A percentile compares a stretch with the other conserved stretches of the same genome.
Evolutionary conservation across 805 yeast genomes (phyloP).

Genomic region (Yarrowia sp.): DNA sequence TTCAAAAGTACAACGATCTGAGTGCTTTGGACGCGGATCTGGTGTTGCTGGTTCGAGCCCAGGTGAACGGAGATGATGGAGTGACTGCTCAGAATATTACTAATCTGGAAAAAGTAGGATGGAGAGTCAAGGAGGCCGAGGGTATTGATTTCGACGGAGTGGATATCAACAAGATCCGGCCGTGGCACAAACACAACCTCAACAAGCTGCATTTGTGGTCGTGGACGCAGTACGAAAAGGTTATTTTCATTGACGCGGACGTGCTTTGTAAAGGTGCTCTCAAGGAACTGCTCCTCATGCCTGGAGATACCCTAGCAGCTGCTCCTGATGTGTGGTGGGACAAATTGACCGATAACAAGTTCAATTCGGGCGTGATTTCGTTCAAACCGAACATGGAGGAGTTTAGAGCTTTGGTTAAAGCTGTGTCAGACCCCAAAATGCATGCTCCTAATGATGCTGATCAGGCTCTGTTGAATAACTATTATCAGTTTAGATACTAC

Average conservation of each 20-base stretch:
- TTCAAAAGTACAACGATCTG: conserved; percentile 34
- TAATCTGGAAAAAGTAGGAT: conserved; percentile 33
- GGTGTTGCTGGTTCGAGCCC: conserved; percentile 32
- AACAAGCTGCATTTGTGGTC: conserved; percentile 60
- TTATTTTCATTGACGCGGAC: conserved; percentile 56
- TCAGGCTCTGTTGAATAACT: conserved; percentile 34
- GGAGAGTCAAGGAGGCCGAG: conserved; percentile 32
- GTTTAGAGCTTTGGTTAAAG: conserved; percentile 31
- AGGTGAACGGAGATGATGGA: conserved; percentile 34
- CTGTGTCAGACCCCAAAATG: conserved; percentile 35
- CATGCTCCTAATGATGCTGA: conserved; percentile 36
- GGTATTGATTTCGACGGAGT: conserved; percentile 35
- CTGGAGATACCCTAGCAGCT: conserved; percentile 34
- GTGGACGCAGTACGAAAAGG: conserved; percentile 42
- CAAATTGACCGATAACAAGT: conserved; percentile 31
- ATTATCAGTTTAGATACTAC: conserved; percentile 31
- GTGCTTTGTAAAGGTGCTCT: conserved; percentile 38
- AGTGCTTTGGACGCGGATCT: conserved; percentile 34
- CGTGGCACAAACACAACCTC: conserved; percentile 40
- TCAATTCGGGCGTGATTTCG: conserved; percentile 34
- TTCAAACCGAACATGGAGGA: conserved; percentile 35
- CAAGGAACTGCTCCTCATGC: conserved; percentile 33
- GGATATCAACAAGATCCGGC: conserved; percentile 31
- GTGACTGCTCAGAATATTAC: conserved; percentile 34
- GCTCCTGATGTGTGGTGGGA: conserved; percentile 36